These are phyloP conservation scores for Talaromyces borbonicus DNA, from an alignment of 495 filamentous ascomycete species.

Conservation along the genomic window DNA sequence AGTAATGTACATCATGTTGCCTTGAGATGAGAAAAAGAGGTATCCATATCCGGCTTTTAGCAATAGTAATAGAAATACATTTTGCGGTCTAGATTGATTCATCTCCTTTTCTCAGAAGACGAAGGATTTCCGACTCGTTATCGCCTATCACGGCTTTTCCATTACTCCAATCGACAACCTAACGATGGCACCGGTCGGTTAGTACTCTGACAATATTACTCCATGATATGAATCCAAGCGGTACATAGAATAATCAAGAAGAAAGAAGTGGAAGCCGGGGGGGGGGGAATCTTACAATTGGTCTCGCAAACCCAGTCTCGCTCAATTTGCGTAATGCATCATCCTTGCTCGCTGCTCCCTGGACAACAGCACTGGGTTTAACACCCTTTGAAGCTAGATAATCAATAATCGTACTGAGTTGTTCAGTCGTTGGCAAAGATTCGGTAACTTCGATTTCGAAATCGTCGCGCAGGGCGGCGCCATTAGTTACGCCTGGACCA, in stretches of 20 bases:
- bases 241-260: not conserved
- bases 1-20: too few relatives aligned
- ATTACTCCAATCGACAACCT: conserved; percentile 91
- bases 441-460: conserved; percentile 87
- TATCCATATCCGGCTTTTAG: too few relatives aligned
- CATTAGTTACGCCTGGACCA: not conserved
- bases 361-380: conserved; percentile 43
- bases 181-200: conserved; percentile 3
- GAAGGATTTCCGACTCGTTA: conserved; percentile 74
- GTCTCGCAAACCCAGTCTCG: conserved; percentile 54
- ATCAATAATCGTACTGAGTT: conserved; percentile 78
- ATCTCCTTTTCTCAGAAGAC: conserved; percentile 52
- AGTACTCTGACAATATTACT: not conserved
- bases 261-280: too few relatives aligned
- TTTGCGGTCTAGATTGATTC: not conserved
- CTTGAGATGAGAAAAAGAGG: not conserved
- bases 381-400: conserved; percentile 56
- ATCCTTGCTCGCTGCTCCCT: conserved; percentile 56
- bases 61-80: too few relatives aligned
- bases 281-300: conserved; percentile 47
- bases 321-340: conserved; percentile 72
- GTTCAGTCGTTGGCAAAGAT: conserved; percentile 67
- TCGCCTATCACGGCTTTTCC: conserved; percentile 69
- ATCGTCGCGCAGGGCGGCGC: conserved; percentile 41
- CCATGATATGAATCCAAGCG: not conserved